phyloP scores from a whole-genome alignment of 2,329 filamentous ascomycete species.

The Pseudogymnoascus sp. region DNA sequence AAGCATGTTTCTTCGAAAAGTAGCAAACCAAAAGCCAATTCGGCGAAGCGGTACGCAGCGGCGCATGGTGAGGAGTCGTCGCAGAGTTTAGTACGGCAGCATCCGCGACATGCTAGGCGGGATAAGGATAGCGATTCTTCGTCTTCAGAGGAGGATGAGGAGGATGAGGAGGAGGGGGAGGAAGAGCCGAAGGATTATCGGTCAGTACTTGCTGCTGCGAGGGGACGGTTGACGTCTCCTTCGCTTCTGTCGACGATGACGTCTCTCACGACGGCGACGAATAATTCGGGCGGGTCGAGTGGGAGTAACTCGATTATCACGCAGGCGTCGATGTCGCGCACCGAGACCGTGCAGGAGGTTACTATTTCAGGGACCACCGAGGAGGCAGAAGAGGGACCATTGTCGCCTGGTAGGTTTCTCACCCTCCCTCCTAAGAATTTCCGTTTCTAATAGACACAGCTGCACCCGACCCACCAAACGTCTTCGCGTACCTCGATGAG shows the following conservation, averaged over 20 bases:
- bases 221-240: slow-evolving; percentile 25
- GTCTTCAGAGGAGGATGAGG: slow-evolving; percentile 9
- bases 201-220: slow-evolving; percentile 18
- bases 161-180: slow-evolving; percentile 21
- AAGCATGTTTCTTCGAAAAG: slow-evolving; percentile 12
- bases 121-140: slow-evolving; percentile 11
- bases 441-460: background rate
- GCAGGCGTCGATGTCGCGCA: slow-evolving; percentile 9
- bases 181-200: slow-evolving; percentile 15
- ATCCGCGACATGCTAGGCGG: background rate
- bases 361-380: slow-evolving; percentile 15
- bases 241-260: slow-evolving; percentile 28
- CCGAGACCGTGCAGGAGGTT: slow-evolving; percentile 12
- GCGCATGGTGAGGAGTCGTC: slow-evolving; percentile 10
- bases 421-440: slow-evolving; percentile 25
- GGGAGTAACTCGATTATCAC: slow-evolving; percentile 30
- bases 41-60: slow-evolving; percentile 9
- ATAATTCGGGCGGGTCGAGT: slow-evolving; percentile 32
- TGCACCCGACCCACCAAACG: slow-evolving; percentile 10
- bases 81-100: slow-evolving; percentile 18
- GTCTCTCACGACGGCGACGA: slow-evolving; percentile 24
- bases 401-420: slow-evolving; percentile 25
- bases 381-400: slow-evolving; percentile 16
- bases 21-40: slow-evolving; percentile 15
- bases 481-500: slow-evolving; percentile 21